Base-by-base conservation (phyloP, 441 rosid genomes). In the Erodium texanum region DNA sequence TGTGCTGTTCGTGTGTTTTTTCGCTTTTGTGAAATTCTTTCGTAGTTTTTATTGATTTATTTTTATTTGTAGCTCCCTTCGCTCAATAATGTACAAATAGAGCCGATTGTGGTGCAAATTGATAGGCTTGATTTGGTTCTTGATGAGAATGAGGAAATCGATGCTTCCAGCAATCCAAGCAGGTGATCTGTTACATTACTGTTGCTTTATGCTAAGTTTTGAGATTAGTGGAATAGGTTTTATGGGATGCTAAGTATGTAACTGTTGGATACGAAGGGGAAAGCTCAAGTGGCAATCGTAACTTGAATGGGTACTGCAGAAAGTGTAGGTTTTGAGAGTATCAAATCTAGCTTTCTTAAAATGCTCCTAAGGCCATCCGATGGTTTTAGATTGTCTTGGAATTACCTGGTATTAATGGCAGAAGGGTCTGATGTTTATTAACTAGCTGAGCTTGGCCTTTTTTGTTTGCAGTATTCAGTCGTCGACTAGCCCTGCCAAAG, bases 71-170 rank as follows among this genome's bases (percentile, higher is more conserved):
- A 94, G 99, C 94, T 92, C 73, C 99, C 99, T 0, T 88, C 89
- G 18, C 86, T 94, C 24, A 94, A 96, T 69, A 87, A 88, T 70
- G 96, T 92, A 29, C 99, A 94, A 84, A 66, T 84, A 23, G 99
- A 94, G 71, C 97, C 99, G 9, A 79, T 94, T 29, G 82, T 92
- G 66, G 87, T 94, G 81, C 99, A 92, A 79, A 81, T 92, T 41
- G 96, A 92, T 85, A 85, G 80, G 81, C 96, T 94, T 15, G 97
- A 94, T 85, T 81, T 94, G 83, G 99, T 94, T 83, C 81, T 94
- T 73, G 94, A 94, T 86, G 99, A 92, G 79, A 94, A 92, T 68
- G 82, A 76, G 7, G 89, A 92, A 74, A 75, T 70, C 43, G 94
- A 84, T 76, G 82, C 76, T 22, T 73, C 80, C 68, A 85, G 76